These are phyloP conservation scores for Umbelopsis vinacea DNA, from an alignment of 192 early-diverging fungal genomes.

Conservation along the genomic window DNA sequence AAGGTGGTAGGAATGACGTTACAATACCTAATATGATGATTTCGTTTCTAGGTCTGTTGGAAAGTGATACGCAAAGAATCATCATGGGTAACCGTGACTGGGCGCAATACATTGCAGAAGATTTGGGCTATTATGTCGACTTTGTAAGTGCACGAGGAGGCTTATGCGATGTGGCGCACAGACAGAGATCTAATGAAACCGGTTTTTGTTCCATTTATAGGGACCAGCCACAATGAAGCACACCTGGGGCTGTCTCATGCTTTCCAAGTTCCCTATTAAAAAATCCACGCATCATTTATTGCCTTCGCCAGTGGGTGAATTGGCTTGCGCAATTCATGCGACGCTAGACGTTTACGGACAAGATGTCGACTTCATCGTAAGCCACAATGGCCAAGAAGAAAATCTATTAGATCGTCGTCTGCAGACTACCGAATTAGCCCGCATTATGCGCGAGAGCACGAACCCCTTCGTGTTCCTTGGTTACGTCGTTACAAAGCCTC, in stretches of 20 bases:
- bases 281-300: conserved; percentile 75
- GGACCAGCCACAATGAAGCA: conserved; percentile 86
- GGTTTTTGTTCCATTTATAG: conserved; percentile 24
- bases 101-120: conserved; percentile 78
- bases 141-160: conserved; percentile 47
- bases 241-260: conserved; percentile 85
- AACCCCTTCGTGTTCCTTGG: conserved; percentile 83
- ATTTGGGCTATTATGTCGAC: conserved; percentile 77
- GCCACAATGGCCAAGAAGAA: conserved; percentile 85
- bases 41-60: conserved; percentile 56
- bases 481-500: conserved; percentile 80
- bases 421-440: conserved; percentile 78
- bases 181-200: no score
- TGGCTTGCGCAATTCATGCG: conserved; percentile 87
- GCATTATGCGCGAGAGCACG: conserved; percentile 73
- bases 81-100: conserved; percentile 88
- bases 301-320: conserved; percentile 79
- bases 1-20: neutral
- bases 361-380: conserved; percentile 79
- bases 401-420: conserved; percentile 72
- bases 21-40: neutral
- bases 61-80: conserved; percentile 78
- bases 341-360: conserved; percentile 82
- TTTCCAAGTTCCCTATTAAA: conserved; percentile 85
- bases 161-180: neutral